Evolutionary conservation across 2,329 filamentous ascomycete species (phyloP).

Genomic region (Fusarium duplospermum): DNA sequence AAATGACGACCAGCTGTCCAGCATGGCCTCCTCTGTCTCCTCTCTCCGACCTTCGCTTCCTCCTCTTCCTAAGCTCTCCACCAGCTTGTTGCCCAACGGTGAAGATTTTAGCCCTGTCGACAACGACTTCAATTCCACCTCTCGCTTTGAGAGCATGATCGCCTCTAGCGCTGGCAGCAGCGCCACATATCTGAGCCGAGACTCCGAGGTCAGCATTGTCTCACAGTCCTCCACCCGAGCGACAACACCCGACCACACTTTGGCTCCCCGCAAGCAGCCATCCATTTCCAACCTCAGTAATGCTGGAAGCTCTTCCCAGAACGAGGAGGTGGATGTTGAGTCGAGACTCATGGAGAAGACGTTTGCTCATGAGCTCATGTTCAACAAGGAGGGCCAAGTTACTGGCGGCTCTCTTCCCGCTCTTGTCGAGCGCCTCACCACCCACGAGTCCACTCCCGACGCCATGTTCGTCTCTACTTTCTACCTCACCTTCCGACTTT

Average conservation of each 20-base stretch:
- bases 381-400: conserved; percentile 95
- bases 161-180: conserved; percentile 82
- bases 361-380: conserved; percentile 89
- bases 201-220: conserved; percentile 82
- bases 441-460: conserved; percentile 92
- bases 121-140: conserved; percentile 61
- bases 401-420: conserved; percentile 91
- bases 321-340: conserved; percentile 83
- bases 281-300: conserved; percentile 77
- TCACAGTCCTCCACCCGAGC: conserved; percentile 89
- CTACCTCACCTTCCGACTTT: conserved; percentile 94
- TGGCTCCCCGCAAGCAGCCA: conserved; percentile 67
- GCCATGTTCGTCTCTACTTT: conserved; percentile 93
- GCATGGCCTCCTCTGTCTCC: conserved; percentile 59
- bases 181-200: conserved; percentile 82
- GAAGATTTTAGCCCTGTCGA: conserved; percentile 64
- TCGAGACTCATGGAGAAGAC: conserved; percentile 90
- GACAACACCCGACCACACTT: conserved; percentile 80
- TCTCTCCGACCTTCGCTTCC: conserved; percentile 63
- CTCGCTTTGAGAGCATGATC: conserved; percentile 76
- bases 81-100: conserved; percentile 56
- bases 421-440: conserved; percentile 92
- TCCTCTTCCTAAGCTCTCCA: conserved; percentile 68
- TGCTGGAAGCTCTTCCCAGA: conserved; percentile 72
- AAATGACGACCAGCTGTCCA: conserved; percentile 56